phyloP scores from a whole-genome alignment of 2,329 filamentous ascomycete species.

The Lasiodiplodia sp. region DNA sequence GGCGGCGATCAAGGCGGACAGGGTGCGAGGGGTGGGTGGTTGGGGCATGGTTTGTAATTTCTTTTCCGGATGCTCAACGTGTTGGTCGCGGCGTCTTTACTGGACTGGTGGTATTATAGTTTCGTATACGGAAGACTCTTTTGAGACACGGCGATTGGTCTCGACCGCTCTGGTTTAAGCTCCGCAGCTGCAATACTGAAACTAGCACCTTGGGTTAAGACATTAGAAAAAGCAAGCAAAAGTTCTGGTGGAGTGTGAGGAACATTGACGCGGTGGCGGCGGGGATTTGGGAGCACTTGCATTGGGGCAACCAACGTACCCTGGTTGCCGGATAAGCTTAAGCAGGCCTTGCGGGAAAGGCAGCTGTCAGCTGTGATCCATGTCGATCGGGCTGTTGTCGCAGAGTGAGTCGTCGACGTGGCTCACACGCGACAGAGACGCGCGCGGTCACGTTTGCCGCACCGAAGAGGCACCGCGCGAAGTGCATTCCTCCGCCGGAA shows the following conservation, averaged over 20 bases:
- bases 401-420: not conserved
- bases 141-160: not conserved
- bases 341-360: slow-evolving; percentile 7
- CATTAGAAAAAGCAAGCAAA: not conserved
- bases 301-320: not conserved
- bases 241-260: not conserved
- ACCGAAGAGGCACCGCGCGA: too few relatives aligned
- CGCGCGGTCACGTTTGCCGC: slow-evolving; percentile 20
- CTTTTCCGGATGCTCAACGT: too few relatives aligned
- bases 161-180: not conserved
- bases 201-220: not conserved
- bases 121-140: not conserved
- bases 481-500: not conserved
- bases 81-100: not conserved
- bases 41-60: not conserved
- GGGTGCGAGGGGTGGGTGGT: slow-evolving; percentile 39
- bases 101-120: not conserved
- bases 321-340: slow-evolving; percentile 11
- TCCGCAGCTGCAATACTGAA: not conserved
- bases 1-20: slow-evolving; percentile 68
- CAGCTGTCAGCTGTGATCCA: slow-evolving; percentile 9
- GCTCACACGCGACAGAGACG: not conserved
- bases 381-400: slow-evolving; percentile 17
- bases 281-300: not conserved
- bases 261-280: slow-evolving; percentile 10